A percentile compares a stretch with the other conserved stretches of the same genome.
Evolutionary conservation across 495 filamentous ascomycete species (phyloP).

Genomic region (Penicillium soppii): DNA sequence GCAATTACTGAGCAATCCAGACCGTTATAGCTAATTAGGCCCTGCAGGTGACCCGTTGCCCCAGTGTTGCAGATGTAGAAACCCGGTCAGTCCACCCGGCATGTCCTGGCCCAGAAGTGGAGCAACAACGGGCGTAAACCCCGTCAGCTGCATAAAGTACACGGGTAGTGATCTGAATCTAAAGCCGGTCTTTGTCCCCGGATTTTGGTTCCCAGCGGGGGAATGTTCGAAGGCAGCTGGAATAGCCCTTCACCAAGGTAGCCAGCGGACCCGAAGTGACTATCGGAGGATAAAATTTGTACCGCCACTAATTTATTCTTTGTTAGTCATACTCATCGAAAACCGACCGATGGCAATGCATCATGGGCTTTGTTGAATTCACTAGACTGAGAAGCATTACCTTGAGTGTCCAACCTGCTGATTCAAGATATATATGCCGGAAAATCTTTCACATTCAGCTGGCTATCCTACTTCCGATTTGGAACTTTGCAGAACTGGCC

Average conservation of each 20-base stretch:
- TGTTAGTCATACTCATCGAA: background rate
- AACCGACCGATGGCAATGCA: no score
- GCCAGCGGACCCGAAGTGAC: background rate
- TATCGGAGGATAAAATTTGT: slow-evolving; percentile 3
- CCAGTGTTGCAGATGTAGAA: background rate
- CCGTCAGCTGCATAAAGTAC: slow-evolving; percentile 2
- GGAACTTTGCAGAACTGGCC: no score
- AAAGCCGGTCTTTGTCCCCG: slow-evolving; percentile 11
- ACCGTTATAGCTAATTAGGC: background rate
- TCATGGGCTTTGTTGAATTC: no score
- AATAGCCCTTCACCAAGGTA: background rate
- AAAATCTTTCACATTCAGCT: no score
- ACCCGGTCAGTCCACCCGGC: slow-evolving; percentile 13
- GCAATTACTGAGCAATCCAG: background rate
- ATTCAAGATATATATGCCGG: no score
- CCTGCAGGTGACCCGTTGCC: slow-evolving; percentile 11
- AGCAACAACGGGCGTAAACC: slow-evolving; percentile 1
- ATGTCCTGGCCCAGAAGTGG: slow-evolving; percentile 8
- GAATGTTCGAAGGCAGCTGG: slow-evolving; percentile 11
- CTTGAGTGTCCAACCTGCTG: no score
- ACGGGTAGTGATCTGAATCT: slow-evolving; percentile 10
- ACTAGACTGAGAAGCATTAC: no score
- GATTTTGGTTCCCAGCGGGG: slow-evolving; percentile 8
- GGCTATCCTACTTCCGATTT: no score
- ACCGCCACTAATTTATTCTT: background rate